A percentile compares a stretch with the other conserved stretches of the same genome.
phyloP scores from a whole-genome alignment of 371 early-diverging fungal genomes.

The Mucor velutinosus region DNA sequence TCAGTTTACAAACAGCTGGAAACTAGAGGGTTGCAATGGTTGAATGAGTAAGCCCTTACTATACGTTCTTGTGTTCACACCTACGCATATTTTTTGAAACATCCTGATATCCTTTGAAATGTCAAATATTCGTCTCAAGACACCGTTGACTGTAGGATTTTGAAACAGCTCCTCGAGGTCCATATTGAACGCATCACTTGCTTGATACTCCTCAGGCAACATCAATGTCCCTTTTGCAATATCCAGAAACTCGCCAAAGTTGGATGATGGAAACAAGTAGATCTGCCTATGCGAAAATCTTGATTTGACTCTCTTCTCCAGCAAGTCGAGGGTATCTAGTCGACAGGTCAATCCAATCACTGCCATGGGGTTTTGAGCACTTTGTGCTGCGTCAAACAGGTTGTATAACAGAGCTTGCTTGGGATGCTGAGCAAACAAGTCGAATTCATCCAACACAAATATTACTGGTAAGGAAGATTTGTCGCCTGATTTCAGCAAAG shows the following conservation, averaged over 20 bases:
- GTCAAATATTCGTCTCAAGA: slow-evolving; percentile 62
- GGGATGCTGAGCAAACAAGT: slow-evolving; percentile 85
- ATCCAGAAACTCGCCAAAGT: slow-evolving; percentile 58
- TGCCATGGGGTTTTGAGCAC: slow-evolving; percentile 79
- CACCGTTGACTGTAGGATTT: slow-evolving; percentile 45
- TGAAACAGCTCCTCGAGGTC: slow-evolving; percentile 47
- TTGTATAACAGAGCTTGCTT: slow-evolving; percentile 92
- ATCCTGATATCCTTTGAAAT: slow-evolving; percentile 62
- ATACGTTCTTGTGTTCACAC: slow-evolving; percentile 10
- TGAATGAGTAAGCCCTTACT: background rate
- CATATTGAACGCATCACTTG: slow-evolving; percentile 34
- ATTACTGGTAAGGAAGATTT: slow-evolving; percentile 68
- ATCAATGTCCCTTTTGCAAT: slow-evolving; percentile 54
- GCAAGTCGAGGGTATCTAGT: slow-evolving; percentile 76
- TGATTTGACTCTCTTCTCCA: slow-evolving; percentile 95
- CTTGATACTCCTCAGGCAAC: slow-evolving; percentile 25
- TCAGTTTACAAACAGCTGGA: slow-evolving; percentile 56
- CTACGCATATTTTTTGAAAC: slow-evolving; percentile 66
- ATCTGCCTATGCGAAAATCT: slow-evolving; percentile 91
- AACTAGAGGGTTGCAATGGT: slow-evolving; percentile 43
- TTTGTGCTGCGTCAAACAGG: slow-evolving; percentile 89
- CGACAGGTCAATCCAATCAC: slow-evolving; percentile 87
- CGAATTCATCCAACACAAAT: slow-evolving; percentile 91
- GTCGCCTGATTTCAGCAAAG: slow-evolving; percentile 62
- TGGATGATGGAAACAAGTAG: slow-evolving; percentile 62